phyloP scores from a whole-genome alignment of 768 basidiomycete species.

The Agrocybe praecox region DNA sequence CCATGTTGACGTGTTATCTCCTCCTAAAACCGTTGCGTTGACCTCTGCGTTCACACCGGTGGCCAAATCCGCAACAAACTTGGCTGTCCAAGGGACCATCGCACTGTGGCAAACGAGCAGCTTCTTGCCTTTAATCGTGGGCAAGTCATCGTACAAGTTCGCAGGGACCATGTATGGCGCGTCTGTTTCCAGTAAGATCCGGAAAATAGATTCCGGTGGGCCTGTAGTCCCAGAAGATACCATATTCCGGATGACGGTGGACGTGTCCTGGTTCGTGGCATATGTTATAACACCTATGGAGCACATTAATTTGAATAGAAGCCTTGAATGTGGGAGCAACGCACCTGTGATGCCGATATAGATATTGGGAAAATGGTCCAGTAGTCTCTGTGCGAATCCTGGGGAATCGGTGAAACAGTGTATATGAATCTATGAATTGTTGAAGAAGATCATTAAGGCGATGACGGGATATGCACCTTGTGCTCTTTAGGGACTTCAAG shows the following conservation, averaged over 20 bases:
- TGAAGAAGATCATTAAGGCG: background rate
- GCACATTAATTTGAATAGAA: background rate
- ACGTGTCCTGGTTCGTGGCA: slow-evolving; percentile 71
- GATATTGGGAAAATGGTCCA: slow-evolving; percentile 80
- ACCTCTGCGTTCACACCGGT: slow-evolving; percentile 14
- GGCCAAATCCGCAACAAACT: slow-evolving; percentile 60
- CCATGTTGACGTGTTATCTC: slow-evolving; percentile 32
- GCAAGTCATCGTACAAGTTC: slow-evolving; percentile 65
- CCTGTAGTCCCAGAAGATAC: slow-evolving; percentile 10
- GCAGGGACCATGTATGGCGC: slow-evolving; percentile 87
- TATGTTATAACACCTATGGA: slow-evolving; percentile 77
- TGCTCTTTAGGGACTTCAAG: slow-evolving; percentile 77
- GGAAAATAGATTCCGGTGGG: slow-evolving; percentile 20
- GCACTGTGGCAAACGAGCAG: slow-evolving; percentile 75
- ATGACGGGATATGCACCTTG: slow-evolving; percentile 40
- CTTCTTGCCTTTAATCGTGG: slow-evolving; percentile 54
- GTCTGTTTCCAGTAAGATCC: slow-evolving; percentile 80
- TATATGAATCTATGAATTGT: slow-evolving; percentile 65
- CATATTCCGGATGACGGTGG: slow-evolving; percentile 62
- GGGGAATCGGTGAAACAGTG: slow-evolving; percentile 90
- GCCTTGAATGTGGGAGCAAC: background rate
- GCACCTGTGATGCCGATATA: slow-evolving; percentile 82
- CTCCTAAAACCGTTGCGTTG: background rate
- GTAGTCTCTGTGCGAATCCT: slow-evolving; percentile 66
- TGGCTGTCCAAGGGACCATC: slow-evolving; percentile 87